A percentile compares a stretch with the other conserved stretches of the same genome.
phyloP scores from a whole-genome alignment of 257 asterid genomes.

The Schizonepeta tenuifolia region DNA sequence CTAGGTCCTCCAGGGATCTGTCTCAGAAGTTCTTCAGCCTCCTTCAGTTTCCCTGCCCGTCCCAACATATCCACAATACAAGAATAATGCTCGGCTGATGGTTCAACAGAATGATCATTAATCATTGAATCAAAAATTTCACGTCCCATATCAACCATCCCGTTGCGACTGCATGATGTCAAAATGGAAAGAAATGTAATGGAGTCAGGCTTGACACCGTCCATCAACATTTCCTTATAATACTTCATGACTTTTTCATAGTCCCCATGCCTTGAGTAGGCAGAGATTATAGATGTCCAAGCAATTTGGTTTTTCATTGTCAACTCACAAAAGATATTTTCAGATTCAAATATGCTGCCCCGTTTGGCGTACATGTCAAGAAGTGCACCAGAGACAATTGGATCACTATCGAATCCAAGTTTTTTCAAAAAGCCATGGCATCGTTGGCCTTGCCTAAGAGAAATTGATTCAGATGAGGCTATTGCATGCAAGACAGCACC shows the following conservation, averaged over 20 bases:
- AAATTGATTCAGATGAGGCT: slow-evolving; percentile 80
- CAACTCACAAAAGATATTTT: slow-evolving; percentile 58
- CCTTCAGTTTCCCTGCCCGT: slow-evolving; percentile 78
- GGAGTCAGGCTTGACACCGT: slow-evolving; percentile 70
- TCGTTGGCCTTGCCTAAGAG: slow-evolving; percentile 72
- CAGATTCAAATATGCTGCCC: slow-evolving; percentile 83
- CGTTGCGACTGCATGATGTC: slow-evolving; percentile 82
- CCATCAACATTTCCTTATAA: slow-evolving; percentile 63
- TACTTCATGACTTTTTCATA: slow-evolving; percentile 67
- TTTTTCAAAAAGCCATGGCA: slow-evolving; percentile 62
- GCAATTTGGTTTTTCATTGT: slow-evolving; percentile 61
- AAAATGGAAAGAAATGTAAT: slow-evolving; percentile 82
- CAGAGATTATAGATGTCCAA: slow-evolving; percentile 93
- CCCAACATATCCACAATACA: slow-evolving; percentile 93
- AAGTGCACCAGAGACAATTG: slow-evolving; percentile 73
- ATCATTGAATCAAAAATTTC: slow-evolving; percentile 69
- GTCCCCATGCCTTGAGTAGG: slow-evolving; percentile 86
- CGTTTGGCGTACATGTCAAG: slow-evolving; percentile 96
- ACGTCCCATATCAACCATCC: slow-evolving; percentile 70
- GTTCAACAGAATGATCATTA: slow-evolving; percentile 52
- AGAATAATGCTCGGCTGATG: slow-evolving; percentile 73
- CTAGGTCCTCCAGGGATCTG: slow-evolving; percentile 87
- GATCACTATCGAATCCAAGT: slow-evolving; percentile 59
- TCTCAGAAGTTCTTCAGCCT: slow-evolving; percentile 65
- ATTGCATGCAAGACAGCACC: slow-evolving; percentile 83